A percentile compares a stretch with the other conserved stretches of the same genome.
Conservation (phyloP, 2,329 filamentous ascomycete genomes). For the Fusarium sp. region DNA sequence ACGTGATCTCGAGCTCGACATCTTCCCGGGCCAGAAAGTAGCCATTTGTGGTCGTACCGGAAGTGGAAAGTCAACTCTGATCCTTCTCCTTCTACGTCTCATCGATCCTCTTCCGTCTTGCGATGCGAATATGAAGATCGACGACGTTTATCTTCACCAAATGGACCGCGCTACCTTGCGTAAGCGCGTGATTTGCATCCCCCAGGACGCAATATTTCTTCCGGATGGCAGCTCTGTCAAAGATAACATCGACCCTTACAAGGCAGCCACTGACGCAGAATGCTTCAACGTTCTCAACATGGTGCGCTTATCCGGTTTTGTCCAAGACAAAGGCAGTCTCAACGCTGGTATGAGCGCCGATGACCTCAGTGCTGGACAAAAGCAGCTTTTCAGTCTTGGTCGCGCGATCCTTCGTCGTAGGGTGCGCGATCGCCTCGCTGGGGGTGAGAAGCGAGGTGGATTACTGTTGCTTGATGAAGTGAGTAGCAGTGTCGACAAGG, state of each 20-base stretch:
- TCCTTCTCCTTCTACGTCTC: constrained; percentile 53
- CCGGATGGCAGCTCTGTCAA: constrained; percentile 53
- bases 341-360: constrained; percentile 54
- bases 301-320: constrained; percentile 47
- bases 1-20: constrained; percentile 40
- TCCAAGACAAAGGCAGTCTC: constrained; percentile 48
- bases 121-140: constrained; percentile 51
- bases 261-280: constrained; percentile 43
- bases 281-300: constrained; percentile 49
- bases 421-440: constrained; percentile 25
- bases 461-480: constrained; percentile 55
- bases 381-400: constrained; percentile 71
- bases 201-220: constrained; percentile 64
- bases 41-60: constrained; percentile 51
- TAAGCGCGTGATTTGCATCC: constrained; percentile 59
- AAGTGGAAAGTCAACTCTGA: constrained; percentile 56
- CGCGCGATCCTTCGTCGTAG: constrained; percentile 61
- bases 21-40: constrained; percentile 46
- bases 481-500: constrained; percentile 53
- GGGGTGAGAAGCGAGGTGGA: constrained; percentile 32
- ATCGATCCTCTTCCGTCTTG: constrained; percentile 49
- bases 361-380: constrained; percentile 66
- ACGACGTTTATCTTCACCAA: constrained; percentile 48
- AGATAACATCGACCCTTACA: constrained; percentile 55
- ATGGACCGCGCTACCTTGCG: constrained; percentile 56